Conservation (phyloP, 2,329 filamentous ascomycete genomes). For the Drechmeria coniospora region DNA sequence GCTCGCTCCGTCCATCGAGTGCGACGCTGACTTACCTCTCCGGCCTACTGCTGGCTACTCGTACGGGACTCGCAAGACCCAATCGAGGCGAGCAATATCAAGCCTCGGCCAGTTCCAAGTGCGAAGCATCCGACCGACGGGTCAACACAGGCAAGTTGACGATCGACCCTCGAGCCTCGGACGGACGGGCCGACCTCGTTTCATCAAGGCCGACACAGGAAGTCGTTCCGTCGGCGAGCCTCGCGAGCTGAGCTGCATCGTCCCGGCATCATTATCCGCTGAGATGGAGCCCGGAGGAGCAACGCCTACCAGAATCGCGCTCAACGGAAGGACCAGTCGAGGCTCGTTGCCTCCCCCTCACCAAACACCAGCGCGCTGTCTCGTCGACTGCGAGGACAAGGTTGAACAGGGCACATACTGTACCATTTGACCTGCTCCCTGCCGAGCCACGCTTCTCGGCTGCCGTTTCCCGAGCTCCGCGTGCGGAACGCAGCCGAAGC, state of each 20-base stretch:
- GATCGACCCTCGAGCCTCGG: too few species aligned
- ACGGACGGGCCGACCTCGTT: too few species aligned
- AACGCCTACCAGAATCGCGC: slow-evolving; percentile 1
- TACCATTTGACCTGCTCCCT: slow-evolving; percentile 2
- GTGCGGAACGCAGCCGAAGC: slow-evolving; percentile 7
- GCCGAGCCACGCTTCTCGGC: background rate
- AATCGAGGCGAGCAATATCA: too few species aligned
- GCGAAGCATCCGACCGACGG: too few species aligned
- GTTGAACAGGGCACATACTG: background rate
- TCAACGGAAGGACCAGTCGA: slow-evolving; percentile 6
- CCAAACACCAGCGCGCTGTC: background rate
- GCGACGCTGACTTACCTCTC: too few species aligned
- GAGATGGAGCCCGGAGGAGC: slow-evolving; percentile 23
- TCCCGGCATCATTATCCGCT: slow-evolving; percentile 12
- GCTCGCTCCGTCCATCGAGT: too few species aligned
- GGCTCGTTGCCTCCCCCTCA: slow-evolving; percentile 5
- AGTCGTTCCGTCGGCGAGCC: background rate
- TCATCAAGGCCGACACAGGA: background rate
- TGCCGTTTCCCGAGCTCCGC: slow-evolving; percentile 2
- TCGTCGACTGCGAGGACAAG: slow-evolving; percentile 1
- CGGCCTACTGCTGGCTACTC: too few species aligned
- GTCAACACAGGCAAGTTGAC: too few species aligned
- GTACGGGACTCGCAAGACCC: too few species aligned
- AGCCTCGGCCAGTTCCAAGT: too few species aligned
- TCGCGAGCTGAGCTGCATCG: slow-evolving; percentile 4